phyloP scores from a whole-genome alignment of 768 basidiomycete genomes.

The Hygrocybe coccinea region DNA sequence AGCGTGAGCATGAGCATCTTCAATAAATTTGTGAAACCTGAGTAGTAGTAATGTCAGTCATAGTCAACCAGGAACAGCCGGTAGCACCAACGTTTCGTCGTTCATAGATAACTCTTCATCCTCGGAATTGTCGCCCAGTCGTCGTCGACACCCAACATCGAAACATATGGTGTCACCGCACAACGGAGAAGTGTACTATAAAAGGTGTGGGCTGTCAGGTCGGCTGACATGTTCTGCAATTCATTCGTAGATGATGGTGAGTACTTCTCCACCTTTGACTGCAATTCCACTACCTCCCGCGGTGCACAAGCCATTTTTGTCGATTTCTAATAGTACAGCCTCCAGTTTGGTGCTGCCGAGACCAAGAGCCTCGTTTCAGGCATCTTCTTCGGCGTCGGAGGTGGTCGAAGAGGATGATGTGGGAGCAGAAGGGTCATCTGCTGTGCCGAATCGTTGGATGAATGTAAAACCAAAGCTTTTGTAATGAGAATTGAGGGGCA shows the following conservation, averaged over 20 bases:
- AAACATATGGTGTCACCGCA: constrained; percentile 84
- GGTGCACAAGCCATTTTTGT: constrained; percentile 50
- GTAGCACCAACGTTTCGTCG: no score
- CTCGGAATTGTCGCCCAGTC: constrained; percentile 73
- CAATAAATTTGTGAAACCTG: no score
- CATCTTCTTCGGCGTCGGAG: constrained; percentile 67
- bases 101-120: no score
- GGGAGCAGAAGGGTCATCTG: constrained; percentile 55
- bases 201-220: constrained; percentile 82
- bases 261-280: no score
- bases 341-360: constrained; percentile 79
- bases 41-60: no score
- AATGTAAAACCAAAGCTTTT: constrained; percentile 96
- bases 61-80: no score
- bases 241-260: constrained; percentile 81
- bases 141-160: constrained; percentile 86
- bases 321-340: constrained; percentile 72
- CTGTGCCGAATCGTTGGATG: constrained; percentile 84
- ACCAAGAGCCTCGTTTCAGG: constrained; percentile 82
- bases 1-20: constrained; percentile 89
- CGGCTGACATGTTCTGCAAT: constrained; percentile 88
- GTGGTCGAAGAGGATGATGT: constrained; percentile 43
- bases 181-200: constrained; percentile 73
- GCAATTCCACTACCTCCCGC: constrained; percentile 48
- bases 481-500: constrained; percentile 86